Evolutionary conservation across 2,329 filamentous ascomycete species (phyloP).

Genomic region (Verticillium dahliae): DNA sequence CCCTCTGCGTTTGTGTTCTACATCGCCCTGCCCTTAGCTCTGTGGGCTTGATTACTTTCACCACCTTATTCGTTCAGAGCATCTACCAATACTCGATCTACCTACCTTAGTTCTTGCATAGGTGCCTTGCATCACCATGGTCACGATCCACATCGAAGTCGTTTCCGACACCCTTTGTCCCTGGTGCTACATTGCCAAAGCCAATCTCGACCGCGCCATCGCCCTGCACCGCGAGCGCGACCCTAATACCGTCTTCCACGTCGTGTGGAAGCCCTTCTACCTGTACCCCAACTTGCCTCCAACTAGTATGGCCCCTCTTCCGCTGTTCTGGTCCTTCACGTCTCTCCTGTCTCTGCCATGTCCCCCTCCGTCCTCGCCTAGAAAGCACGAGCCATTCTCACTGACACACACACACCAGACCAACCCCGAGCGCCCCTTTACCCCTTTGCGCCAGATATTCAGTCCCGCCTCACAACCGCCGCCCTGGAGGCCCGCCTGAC

Average conservation of each 20-base stretch:
- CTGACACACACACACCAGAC: background rate
- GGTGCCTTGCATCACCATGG: conserved; percentile 1
- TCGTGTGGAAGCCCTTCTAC: conserved; percentile 41
- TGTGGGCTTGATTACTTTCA: background rate
- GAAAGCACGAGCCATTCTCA: conserved; percentile 24
- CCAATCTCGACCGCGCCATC: conserved; percentile 38
- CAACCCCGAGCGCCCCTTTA: background rate
- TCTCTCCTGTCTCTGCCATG: background rate
- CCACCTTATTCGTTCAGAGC: no score
- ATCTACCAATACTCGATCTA: no score
- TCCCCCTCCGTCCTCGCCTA: background rate
- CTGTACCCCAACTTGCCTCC: conserved; percentile 28
- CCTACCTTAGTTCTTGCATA: no score
- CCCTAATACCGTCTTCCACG: conserved; percentile 36
- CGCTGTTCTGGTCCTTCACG: background rate
- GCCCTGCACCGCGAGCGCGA: conserved; percentile 28
- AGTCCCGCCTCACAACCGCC: background rate
- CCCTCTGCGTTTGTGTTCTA: background rate
- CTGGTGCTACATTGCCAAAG: conserved; percentile 44
- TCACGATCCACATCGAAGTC: conserved; percentile 34
- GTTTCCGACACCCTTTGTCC: conserved; percentile 45
- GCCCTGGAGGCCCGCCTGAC: background rate
- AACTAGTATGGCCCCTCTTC: conserved; percentile 12
- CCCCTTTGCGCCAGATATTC: background rate
- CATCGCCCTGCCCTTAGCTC: background rate